phyloP scores from a whole-genome alignment of 768 basidiomycete species.

The Royoungia palumana region DNA sequence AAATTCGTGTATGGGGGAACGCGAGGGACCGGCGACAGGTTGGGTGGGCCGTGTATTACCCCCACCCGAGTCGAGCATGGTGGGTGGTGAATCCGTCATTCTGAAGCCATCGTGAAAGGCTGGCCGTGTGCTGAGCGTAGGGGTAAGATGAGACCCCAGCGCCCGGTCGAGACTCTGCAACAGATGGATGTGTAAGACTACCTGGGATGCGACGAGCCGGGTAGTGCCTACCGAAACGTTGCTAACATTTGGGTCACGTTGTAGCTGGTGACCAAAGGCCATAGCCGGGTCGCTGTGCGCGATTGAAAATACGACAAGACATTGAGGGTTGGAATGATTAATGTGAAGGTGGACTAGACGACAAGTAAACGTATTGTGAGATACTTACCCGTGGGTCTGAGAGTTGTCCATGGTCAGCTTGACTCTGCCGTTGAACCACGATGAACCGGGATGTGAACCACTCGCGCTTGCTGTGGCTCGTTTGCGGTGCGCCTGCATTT shows the following conservation, averaged over 20 bases:
- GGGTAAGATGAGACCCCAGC: conserved; percentile 49
- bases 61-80: conserved; percentile 28
- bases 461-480: conserved; percentile 33
- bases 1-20: conserved; percentile 34
- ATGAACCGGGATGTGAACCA: conserved; percentile 36
- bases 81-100: conserved; percentile 32
- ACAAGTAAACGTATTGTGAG: conserved; percentile 4
- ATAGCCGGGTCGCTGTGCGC: conserved; percentile 52
- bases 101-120: conserved; percentile 32
- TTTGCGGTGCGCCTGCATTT: conserved; percentile 18
- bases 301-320: conserved; percentile 14
- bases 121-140: conserved; percentile 33
- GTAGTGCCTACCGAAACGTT: conserved; percentile 54
- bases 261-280: conserved; percentile 61
- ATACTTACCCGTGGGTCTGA: conserved; percentile 34
- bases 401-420: conserved; percentile 31
- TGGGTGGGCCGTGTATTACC: conserved; percentile 23
- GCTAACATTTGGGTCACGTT: conserved; percentile 53
- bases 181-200: conserved; percentile 22
- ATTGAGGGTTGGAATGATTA: conserved; percentile 2
- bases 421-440: conserved; percentile 30
- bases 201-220: conserved; percentile 19
- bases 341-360: not conserved
- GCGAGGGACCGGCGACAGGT: conserved; percentile 27
- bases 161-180: conserved; percentile 59